Evolutionary conservation across 257 asterid genomes (phyloP).

Genomic region (Misopates orontium): DNA sequence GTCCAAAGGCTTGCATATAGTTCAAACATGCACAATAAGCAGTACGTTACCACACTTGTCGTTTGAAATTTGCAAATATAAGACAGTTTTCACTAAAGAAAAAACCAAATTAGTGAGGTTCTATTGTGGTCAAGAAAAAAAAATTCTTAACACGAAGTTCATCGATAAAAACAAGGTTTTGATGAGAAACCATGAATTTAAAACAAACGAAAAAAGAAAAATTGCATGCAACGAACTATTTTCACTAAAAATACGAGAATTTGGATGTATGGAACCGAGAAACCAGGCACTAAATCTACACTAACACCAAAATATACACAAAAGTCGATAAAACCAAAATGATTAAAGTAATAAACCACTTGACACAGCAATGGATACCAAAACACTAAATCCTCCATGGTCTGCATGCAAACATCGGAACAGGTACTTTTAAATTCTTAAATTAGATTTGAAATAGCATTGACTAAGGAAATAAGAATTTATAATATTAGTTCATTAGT

Average conservation of each 20-base stretch:
- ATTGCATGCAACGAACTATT: neutral
- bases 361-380: too few species aligned
- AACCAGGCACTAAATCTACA: neutral
- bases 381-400: too few species aligned
- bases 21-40: slow-evolving; percentile 8
- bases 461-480: neutral
- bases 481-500: neutral
- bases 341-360: too few species aligned
- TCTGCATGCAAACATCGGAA: neutral
- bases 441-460: neutral
- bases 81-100: neutral
- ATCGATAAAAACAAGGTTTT: neutral
- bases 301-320: neutral
- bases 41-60: neutral
- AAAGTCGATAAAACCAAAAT: neutral
- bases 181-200: neutral
- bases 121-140: neutral
- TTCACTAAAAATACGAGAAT: neutral
- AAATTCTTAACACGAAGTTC: neutral
- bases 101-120: neutral
- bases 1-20: neutral
- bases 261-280: neutral
- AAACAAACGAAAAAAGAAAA: neutral
- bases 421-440: neutral
- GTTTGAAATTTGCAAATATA: neutral